Conservation (phyloP, 257 asterid genomes). For the Solanum tarapatanum region DNA sequence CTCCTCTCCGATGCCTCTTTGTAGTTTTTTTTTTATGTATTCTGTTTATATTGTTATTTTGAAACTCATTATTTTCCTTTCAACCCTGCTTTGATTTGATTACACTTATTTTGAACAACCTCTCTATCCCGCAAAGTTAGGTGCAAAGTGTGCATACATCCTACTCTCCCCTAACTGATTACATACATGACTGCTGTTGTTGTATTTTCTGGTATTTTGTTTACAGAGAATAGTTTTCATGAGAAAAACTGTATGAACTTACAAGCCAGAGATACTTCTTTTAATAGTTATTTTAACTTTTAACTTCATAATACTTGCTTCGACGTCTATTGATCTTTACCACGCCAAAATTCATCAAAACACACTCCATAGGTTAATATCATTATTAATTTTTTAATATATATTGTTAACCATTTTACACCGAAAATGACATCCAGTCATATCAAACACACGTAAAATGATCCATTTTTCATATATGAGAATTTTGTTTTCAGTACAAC, state of each 20-base stretch:
- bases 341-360: not conserved
- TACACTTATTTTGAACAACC: not conserved
- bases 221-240: not conserved
- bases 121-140: not conserved
- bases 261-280: not conserved
- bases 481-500: not conserved
- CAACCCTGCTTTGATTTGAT: not conserved
- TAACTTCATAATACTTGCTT: not conserved
- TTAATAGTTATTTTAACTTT: not conserved
- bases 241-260: not conserved
- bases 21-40: too few relatives aligned
- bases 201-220: not conserved
- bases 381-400: not conserved
- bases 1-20: not conserved
- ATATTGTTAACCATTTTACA: not conserved
- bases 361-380: not conserved
- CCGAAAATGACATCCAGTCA: not conserved
- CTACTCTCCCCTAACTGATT: too few relatives aligned
- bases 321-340: not conserved
- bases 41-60: not conserved
- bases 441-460: not conserved
- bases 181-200: not conserved
- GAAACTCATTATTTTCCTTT: not conserved
- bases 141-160: not conserved
- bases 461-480: not conserved